A percentile compares a stretch with the other conserved stretches of the same genome.
phyloP scores from a whole-genome alignment of 345 rosid genomes.

The Mallotus nudiflorus region DNA sequence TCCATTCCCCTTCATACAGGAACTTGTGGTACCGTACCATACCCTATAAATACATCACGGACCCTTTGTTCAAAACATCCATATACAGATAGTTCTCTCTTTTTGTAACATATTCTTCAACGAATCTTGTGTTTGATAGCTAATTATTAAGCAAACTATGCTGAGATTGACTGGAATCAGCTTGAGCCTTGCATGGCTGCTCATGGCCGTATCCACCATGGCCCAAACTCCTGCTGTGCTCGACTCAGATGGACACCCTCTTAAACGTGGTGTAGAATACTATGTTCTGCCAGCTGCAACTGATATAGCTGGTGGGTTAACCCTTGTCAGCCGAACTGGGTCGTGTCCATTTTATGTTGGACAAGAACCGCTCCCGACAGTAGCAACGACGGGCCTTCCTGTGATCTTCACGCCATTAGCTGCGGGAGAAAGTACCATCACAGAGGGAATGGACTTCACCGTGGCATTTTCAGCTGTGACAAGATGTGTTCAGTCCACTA shows the following conservation, averaged over 20 bases:
- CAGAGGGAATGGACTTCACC: slow-evolving; percentile 10
- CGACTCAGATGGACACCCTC: slow-evolving; percentile 4
- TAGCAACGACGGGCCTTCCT: neutral
- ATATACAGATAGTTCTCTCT: too few relatives aligned
- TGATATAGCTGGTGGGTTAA: slow-evolving; percentile 17
- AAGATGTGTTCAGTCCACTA: slow-evolving; percentile 1
- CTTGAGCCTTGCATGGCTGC: neutral
- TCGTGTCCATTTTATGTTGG: slow-evolving; percentile 14
- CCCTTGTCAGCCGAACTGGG: neutral
- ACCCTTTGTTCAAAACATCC: neutral
- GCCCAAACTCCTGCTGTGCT: slow-evolving; percentile 18
- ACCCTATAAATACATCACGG: neutral
- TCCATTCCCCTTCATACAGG: neutral
- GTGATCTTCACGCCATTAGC: neutral
- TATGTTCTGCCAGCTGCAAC: slow-evolving; percentile 18
- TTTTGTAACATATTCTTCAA: too few relatives aligned
- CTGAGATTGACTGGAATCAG: neutral
- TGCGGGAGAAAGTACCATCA: neutral
- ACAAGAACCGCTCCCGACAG: slow-evolving; percentile 7
- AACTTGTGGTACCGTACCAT: neutral
- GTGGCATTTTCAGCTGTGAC: slow-evolving; percentile 6
- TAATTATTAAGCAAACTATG: neutral
- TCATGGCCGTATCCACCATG: neutral
- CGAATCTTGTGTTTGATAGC: too few relatives aligned
- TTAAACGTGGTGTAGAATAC: slow-evolving; percentile 8